phyloP scores from a whole-genome alignment of 2,329 filamentous ascomycete genomes.

The Taxawa tesnikishii region DNA sequence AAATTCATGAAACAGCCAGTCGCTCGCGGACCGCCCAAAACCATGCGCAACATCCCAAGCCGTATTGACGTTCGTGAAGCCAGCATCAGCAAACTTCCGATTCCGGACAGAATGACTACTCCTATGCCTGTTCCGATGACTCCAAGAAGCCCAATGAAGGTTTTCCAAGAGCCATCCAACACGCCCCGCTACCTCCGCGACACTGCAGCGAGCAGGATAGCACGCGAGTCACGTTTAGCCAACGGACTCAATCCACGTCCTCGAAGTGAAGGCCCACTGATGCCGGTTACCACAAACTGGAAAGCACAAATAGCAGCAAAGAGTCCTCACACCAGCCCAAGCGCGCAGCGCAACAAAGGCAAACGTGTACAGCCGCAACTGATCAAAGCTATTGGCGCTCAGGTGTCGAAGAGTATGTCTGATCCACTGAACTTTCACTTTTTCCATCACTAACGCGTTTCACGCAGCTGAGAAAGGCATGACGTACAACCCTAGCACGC shows the following conservation, averaged over 20 bases:
- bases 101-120: constrained; percentile 32
- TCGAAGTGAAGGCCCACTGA: constrained; percentile 35
- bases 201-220: constrained; percentile 53
- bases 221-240: constrained; percentile 47
- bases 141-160: constrained; percentile 43
- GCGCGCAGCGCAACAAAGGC: constrained; percentile 34
- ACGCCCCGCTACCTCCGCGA: constrained; percentile 55
- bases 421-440: no score
- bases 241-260: constrained; percentile 19
- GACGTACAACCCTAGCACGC: constrained; percentile 82
- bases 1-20: constrained; percentile 72
- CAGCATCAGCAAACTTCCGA: constrained; percentile 11
- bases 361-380: constrained; percentile 57
- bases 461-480: constrained; percentile 75
- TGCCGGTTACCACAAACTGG: constrained; percentile 46
- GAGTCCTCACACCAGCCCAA: constrained; percentile 38
- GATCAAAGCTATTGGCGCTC: constrained; percentile 71
- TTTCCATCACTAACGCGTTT: background rate
- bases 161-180: constrained; percentile 26
- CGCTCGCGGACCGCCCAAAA: constrained; percentile 54
- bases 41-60: constrained; percentile 39
- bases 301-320: constrained; percentile 42
- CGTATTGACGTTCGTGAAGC: constrained; percentile 22
- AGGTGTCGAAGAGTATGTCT: constrained; percentile 68
- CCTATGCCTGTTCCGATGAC: constrained; percentile 32